Conservation (phyloP, 176 grass and related monocot genomes). For the Sorghum bicolor region Sorghum_bicolor_NCBIv3 NC_012872.2:61305501-61306000, state of each 20-base stretch:
- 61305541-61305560: conserved; percentile 27
- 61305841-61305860: not conserved
- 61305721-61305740: not conserved
- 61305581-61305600: conserved; percentile 34
- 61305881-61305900: not conserved
- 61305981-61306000: conserved; percentile 26
- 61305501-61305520: conserved; percentile 30
- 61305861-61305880: not conserved
- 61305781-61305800: not conserved
- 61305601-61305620: conserved; percentile 21
- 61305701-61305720: conserved; percentile 42
- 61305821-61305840: conserved; percentile 8
- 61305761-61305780: not conserved
- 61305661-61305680: conserved; percentile 62
- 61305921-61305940: conserved; percentile 29
- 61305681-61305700: conserved; percentile 58
- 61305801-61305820: not conserved
- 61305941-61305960: conserved; percentile 31
- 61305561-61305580: conserved; percentile 45
- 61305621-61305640: conserved; percentile 1
- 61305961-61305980: conserved; percentile 37
- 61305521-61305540: conserved; percentile 36
- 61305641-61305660: conserved; percentile 3
- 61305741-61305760: not conserved
- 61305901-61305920: conserved; percentile 26